Conservation (phyloP, 129 eudicot species). For the Logfia minima region DNA sequence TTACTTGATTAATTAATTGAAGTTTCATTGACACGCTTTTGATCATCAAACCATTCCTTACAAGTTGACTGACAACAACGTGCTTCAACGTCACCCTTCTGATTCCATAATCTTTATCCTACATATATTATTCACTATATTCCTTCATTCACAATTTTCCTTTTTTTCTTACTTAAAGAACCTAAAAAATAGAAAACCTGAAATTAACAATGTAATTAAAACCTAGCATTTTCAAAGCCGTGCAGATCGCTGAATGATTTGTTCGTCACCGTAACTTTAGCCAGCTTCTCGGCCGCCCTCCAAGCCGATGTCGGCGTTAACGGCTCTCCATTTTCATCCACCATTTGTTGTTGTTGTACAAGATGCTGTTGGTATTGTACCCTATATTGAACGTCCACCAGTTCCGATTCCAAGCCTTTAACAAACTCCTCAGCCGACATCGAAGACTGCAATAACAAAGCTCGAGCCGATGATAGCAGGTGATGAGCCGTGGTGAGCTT, state of each 20-base stretch:
- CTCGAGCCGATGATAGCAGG: constrained; percentile 67
- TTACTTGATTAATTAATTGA: too few relatives aligned
- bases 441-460: constrained; percentile 52
- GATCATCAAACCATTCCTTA: constrained; percentile 27
- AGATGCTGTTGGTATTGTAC: constrained; percentile 37
- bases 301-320: constrained; percentile 79
- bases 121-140: constrained; percentile 19
- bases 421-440: constrained; percentile 48
- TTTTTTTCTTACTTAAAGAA: constrained; percentile 2
- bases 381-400: constrained; percentile 54
- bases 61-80: constrained; percentile 18
- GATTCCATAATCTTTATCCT: constrained; percentile 3
- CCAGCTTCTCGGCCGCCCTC: constrained; percentile 75
- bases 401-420: constrained; percentile 56
- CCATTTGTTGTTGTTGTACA: constrained; percentile 35
- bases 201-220: constrained; percentile 33
- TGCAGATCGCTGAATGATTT: constrained; percentile 68
- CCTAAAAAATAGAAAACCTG: neutral
- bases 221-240: constrained; percentile 97
- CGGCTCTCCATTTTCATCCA: constrained; percentile 76
- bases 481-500: constrained; percentile 66
- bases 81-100: constrained; percentile 28
- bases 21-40: neutral
- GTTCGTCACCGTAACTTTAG: constrained; percentile 58
- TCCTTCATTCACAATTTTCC: constrained; percentile 30